Percentiles rank a stretch among this genome's conserved stretches.
phyloP scores from a whole-genome alignment of 177 flowering plant species.

The Telopea speciosissima region DNA sequence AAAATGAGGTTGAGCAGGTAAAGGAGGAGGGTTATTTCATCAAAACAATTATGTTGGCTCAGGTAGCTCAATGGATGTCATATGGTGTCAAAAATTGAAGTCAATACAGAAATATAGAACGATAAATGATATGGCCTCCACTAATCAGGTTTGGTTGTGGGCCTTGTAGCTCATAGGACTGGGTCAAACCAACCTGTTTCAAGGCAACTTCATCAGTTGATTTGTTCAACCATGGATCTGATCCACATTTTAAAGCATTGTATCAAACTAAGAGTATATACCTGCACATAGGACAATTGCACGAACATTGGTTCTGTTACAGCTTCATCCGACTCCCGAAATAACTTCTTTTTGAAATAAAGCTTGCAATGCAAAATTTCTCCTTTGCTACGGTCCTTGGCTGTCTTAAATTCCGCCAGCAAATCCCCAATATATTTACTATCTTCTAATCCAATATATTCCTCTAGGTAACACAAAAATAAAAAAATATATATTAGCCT shows the following conservation, averaged over 20 bases:
- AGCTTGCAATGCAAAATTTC: slow-evolving; percentile 93
- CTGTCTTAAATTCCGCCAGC: slow-evolving; percentile 86
- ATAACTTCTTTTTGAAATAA: slow-evolving; percentile 77
- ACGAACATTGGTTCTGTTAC: slow-evolving; percentile 88
- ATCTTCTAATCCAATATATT: slow-evolving; percentile 89
- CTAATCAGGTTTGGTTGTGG: background rate
- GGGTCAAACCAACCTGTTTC: background rate
- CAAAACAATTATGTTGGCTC: background rate
- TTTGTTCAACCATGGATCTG: background rate
- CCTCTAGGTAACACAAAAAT: slow-evolving; percentile 47
- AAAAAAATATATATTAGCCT: slow-evolving; percentile 1
- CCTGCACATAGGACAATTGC: slow-evolving; percentile 95
- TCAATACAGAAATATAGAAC: too few relatives aligned
- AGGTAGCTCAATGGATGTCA: background rate
- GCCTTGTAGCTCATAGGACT: background rate
- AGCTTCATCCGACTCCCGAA: slow-evolving; percentile 98
- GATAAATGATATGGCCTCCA: too few relatives aligned
- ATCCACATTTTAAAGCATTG: background rate
- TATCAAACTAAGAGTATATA: slow-evolving; percentile 21
- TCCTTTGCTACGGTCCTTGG: slow-evolving; percentile 92
- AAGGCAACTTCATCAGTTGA: background rate
- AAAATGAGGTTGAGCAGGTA: background rate
- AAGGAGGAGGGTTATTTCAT: background rate
- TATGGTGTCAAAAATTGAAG: background rate
- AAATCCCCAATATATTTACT: slow-evolving; percentile 95